Evolutionary conservation across 208 protist species (phyloP), one percentile per base, ranked within the genome.

Genomic region (Crithidia mellificae): DNA sequence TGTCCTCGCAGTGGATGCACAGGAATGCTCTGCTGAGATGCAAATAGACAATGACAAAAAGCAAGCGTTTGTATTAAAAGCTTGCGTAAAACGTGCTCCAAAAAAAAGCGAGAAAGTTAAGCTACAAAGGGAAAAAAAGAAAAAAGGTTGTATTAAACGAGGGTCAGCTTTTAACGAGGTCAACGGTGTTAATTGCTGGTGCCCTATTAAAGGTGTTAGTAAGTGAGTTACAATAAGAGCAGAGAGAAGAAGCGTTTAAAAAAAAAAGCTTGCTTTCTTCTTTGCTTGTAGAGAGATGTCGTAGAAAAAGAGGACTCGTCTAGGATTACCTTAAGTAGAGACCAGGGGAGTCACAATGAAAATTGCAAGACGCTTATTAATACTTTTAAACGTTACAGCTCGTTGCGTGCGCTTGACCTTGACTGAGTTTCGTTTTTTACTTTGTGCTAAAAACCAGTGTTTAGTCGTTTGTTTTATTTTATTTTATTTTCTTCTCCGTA

Each of bases 121-220:
- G 47, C 19, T 30, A 32, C 30, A 15, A 52, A 52, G 36, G 43
- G 19, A 49, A 49, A 49, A 49, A 22, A 49, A 49, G 43, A 52
- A 32, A 52, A 52, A 30, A 52, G 6, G 22, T 3, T 8, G 25
- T 52, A 8, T 49, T 30, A 61, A 25, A 49, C 55, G 55, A 61
- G 55, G 39, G 55, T 46, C 39, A 61, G 55, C 39, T 2, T 36
- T 36, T 24, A 49, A 61, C 55, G 25, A 49, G 22, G 15, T 61
- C 55, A 61, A 61, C 55, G 24, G 11, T 61, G 55, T 49, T 30
- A 34, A 61, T 8, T 27, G 55, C 24, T 49, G 55, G 29, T 50
- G 39, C 39, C 55, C 58, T 30, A 61, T 41, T 46, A 54, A 53
- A 54, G 49, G 38, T n/a, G 47, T 39, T 38, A 65, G 59, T 65